These are phyloP conservation scores for Penicillium fimorum DNA, from an alignment of 495 filamentous ascomycete genomes.

Conservation along the genomic window DNA sequence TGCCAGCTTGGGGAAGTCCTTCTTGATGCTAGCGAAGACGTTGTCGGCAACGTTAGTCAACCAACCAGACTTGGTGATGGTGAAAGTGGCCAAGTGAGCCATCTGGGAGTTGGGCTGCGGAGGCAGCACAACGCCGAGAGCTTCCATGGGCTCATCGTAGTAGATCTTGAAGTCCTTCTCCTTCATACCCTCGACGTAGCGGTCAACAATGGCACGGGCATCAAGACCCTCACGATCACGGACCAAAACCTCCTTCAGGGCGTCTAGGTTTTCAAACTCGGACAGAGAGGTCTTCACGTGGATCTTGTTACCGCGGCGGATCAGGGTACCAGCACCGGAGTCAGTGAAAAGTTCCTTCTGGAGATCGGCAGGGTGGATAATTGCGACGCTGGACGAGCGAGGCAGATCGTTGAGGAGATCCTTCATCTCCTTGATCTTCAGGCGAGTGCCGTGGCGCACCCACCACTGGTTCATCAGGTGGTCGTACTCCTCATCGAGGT, in stretches of 20 bases:
- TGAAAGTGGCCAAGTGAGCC: constrained; percentile 87
- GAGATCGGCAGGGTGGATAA: constrained; percentile 91
- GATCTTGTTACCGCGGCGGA: constrained; percentile 89
- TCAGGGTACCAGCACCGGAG: constrained; percentile 91
- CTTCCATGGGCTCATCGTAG: constrained; percentile 95
- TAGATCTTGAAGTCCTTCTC: constrained; percentile 86
- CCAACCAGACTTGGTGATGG: constrained; percentile 95
- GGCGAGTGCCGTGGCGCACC: constrained; percentile 91
- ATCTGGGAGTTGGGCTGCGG: constrained; percentile 51
- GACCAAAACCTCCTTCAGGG: constrained; percentile 78
- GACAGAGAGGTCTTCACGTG: constrained; percentile 69
- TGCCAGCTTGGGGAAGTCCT: constrained; percentile 84
- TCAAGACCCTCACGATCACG: constrained; percentile 84
- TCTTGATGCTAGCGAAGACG: constrained; percentile 88
- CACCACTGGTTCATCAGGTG: constrained; percentile 92
- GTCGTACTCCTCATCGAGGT: constrained; percentile 96
- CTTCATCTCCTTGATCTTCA: constrained; percentile 99
- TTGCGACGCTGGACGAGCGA: constrained; percentile 90
- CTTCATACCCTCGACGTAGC: constrained; percentile 75
- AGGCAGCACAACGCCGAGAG: constrained; percentile 87
- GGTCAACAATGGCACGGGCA: constrained; percentile 77
- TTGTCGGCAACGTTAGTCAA: constrained; percentile 96
- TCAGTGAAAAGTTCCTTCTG: constrained; percentile 97
- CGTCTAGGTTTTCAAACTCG: constrained; percentile 74
- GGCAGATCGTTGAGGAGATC: constrained; percentile 84